Conservation (phyloP, 1,139 yeast species). For the Eremothecium gossypii region DNA sequence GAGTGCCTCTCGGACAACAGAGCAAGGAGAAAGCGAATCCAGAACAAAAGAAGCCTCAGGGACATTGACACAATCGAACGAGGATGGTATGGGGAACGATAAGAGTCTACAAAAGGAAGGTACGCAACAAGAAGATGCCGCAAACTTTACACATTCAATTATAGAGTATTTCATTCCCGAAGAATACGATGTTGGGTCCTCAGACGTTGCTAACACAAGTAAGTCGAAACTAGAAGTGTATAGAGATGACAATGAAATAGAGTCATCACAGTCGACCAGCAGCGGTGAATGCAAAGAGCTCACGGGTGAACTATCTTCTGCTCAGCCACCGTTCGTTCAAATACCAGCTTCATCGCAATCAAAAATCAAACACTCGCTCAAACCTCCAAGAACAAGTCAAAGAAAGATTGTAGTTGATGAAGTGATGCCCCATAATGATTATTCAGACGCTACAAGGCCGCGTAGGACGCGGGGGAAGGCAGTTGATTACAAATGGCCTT, state of each 20-base stretch:
- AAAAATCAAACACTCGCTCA: slow-evolving; percentile 27
- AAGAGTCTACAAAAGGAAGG: slow-evolving; percentile 7
- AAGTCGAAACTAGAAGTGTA: slow-evolving; percentile 19
- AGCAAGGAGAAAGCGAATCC: neutral
- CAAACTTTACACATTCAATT: slow-evolving; percentile 23
- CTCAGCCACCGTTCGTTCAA: slow-evolving; percentile 7
- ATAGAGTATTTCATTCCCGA: slow-evolving; percentile 30
- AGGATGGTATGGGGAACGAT: slow-evolving; percentile 6
- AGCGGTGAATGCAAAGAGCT: neutral
- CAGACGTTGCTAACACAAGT: slow-evolving; percentile 6
- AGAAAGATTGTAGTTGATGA: slow-evolving; percentile 30
- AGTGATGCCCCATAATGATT: slow-evolving; percentile 30
- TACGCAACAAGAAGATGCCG: slow-evolving; percentile 16
- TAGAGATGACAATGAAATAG: slow-evolving; percentile 10
- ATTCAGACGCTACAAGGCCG: slow-evolving; percentile 20
- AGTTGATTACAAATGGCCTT: slow-evolving; percentile 62
- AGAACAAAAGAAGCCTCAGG: too few relatives aligned
- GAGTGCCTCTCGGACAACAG: neutral
- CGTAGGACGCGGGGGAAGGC: slow-evolving; percentile 42
- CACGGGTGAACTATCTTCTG: neutral
- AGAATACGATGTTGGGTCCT: slow-evolving; percentile 10
- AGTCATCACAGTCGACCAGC: slow-evolving; percentile 1
- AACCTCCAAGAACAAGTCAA: slow-evolving; percentile 26
- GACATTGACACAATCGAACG: neutral
- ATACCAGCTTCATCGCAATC: slow-evolving; percentile 12